Conservation (phyloP, 2,329 filamentous ascomycete genomes). For the Neodidymelliopsis sp. region DNA sequence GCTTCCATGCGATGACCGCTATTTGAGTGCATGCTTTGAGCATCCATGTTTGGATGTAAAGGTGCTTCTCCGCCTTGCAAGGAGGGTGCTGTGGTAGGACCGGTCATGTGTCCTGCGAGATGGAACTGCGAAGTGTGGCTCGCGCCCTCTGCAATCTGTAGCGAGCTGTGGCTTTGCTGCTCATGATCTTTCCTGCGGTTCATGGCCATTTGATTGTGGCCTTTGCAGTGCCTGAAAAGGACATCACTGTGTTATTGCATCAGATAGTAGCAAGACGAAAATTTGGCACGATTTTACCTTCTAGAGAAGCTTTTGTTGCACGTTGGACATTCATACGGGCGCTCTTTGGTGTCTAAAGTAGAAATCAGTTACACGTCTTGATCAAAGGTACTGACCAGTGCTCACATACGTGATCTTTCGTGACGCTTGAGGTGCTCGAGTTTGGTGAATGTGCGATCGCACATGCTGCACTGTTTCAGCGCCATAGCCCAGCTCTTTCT, state of each 20-base stretch:
- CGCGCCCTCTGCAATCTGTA: conserved; percentile 25
- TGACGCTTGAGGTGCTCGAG: conserved; percentile 63
- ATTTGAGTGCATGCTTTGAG: conserved; percentile 16
- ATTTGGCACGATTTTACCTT: conserved; percentile 51
- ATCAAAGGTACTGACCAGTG: conserved; percentile 1
- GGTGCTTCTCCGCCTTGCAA: conserved; percentile 13
- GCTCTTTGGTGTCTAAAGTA: conserved; percentile 60
- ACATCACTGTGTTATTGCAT: conserved; percentile 53
- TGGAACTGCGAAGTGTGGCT: conserved; percentile 27
- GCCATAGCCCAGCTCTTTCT: conserved; percentile 37
- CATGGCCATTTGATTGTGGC: conserved; percentile 54
- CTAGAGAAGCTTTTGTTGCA: conserved; percentile 64
- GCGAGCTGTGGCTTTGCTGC: conserved; percentile 39
- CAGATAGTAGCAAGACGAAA: conserved; percentile 25
- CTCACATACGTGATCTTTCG: conserved; percentile 60
- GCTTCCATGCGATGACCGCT: conserved; percentile 47
- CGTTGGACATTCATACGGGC: conserved; percentile 61
- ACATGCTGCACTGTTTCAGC: conserved; percentile 53
- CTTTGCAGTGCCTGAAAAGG: conserved; percentile 60
- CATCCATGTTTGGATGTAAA: conserved; percentile 7
- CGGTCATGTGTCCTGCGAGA: conserved; percentile 12
- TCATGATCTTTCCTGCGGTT: conserved; percentile 45
- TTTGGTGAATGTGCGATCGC: conserved; percentile 64
- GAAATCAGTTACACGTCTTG: conserved; percentile 28
- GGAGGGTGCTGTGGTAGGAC: conserved; percentile 14